Evolutionary conservation across 2,329 filamentous ascomycete genomes (phyloP).

Genomic region (Fusarium compactum): DNA sequence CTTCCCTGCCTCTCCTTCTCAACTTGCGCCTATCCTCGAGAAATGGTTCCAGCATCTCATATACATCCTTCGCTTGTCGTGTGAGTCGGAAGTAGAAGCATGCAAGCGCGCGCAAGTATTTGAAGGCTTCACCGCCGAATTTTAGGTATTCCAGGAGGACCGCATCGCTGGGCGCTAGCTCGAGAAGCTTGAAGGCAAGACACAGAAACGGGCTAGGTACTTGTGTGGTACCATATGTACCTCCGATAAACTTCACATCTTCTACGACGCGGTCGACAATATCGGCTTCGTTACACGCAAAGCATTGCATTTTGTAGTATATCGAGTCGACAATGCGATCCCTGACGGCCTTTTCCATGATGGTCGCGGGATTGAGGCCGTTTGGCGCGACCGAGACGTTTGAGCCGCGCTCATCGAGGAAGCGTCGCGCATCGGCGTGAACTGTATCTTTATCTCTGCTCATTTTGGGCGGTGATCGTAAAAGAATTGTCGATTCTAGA

Average conservation of each 20-base stretch:
- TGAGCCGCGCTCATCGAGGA: conserved; percentile 93
- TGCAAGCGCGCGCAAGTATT: conserved; percentile 89
- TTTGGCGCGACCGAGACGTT: conserved; percentile 80
- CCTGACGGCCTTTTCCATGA: conserved; percentile 94
- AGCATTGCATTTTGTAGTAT: conserved; percentile 99
- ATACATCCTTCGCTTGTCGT: conserved; percentile 84
- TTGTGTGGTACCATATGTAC: conserved; percentile 86
- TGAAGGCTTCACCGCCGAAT: conserved; percentile 80
- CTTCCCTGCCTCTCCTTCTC: conserved; percentile 78
- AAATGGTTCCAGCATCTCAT: conserved; percentile 82
- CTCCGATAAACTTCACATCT: conserved; percentile 84
- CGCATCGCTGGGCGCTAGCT: conserved; percentile 83
- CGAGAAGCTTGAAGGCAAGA: conserved; percentile 92
- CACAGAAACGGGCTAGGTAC: conserved; percentile 94
- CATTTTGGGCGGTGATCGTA: conserved; percentile 44
- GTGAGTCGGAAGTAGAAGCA: conserved; percentile 95
- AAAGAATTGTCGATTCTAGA: conserved; percentile 15
- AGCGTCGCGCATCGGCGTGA: conserved; percentile 82
- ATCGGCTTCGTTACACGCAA: conserved; percentile 86
- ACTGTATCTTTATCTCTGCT: conserved; percentile 65
- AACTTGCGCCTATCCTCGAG: conserved; percentile 87
- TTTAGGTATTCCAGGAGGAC: conserved; percentile 84
- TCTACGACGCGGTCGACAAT: conserved; percentile 91
- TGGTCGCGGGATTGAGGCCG: conserved; percentile 92
- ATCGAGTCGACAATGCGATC: conserved; percentile 96